Evolutionary conservation across 345 rosid genomes (phyloP).

Genomic region (Populus ilicifolia): DNA sequence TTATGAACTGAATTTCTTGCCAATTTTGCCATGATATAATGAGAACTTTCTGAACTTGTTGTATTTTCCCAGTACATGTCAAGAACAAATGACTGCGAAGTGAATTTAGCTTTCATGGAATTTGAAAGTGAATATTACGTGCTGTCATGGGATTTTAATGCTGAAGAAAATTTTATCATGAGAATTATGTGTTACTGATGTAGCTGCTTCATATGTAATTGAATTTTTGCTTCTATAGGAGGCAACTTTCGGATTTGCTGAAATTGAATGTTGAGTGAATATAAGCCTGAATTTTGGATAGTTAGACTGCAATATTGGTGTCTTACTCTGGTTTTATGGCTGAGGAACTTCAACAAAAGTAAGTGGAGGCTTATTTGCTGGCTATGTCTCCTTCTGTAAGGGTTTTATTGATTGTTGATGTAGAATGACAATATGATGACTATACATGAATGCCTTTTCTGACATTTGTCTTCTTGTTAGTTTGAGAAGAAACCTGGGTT

Average conservation of each 20-base stretch:
- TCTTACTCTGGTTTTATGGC: background rate
- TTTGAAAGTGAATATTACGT: background rate
- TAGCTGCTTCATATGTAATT: background rate
- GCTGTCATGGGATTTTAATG: background rate
- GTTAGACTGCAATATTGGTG: background rate
- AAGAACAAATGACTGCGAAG: background rate
- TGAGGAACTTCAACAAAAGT: background rate
- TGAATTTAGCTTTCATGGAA: background rate
- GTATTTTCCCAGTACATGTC: background rate
- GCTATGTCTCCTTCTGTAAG: background rate
- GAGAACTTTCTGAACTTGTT: constrained; percentile 7
- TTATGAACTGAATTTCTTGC: constrained; percentile 7
- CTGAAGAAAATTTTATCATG: background rate
- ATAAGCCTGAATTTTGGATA: background rate
- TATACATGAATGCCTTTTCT: background rate
- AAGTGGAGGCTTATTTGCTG: background rate
- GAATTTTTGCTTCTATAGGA: background rate
- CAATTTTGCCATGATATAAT: constrained; percentile 13
- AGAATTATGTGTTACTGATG: background rate
- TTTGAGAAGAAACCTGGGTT: background rate
- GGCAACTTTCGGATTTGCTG: background rate
- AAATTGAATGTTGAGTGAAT: background rate
- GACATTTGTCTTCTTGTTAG: background rate
- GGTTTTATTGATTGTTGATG: background rate
- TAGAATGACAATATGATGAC: background rate